Conservation (phyloP, 805 yeast genomes). For the Teunomyces gatunensis region DNA sequence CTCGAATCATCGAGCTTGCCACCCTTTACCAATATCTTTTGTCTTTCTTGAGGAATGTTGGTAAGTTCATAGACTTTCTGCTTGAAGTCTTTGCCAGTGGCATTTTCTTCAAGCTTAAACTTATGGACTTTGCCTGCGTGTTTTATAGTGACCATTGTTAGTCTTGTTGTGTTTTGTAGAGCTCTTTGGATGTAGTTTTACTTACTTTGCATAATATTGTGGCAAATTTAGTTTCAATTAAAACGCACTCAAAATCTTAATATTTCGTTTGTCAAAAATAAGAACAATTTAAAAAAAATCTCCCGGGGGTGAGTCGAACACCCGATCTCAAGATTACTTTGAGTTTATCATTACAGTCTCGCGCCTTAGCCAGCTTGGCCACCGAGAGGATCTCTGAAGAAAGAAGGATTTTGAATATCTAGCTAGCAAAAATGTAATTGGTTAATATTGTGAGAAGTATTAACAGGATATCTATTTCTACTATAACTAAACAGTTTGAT, state of each 20-base stretch:
- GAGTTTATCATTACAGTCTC: constrained; percentile 39
- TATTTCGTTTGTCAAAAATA: background rate
- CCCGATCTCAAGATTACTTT: constrained; percentile 45
- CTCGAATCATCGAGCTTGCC: constrained; percentile 80
- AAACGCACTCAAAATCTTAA: background rate
- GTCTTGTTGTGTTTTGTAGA: constrained; percentile 10
- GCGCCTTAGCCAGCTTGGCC: constrained; percentile 50
- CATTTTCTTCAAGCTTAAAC: constrained; percentile 44
- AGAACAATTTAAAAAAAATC: constrained; percentile 16
- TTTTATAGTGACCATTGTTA: constrained; percentile 21
- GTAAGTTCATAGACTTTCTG: constrained; percentile 68
- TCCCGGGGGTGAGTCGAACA: constrained; percentile 49
- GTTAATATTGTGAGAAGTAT: too few species aligned
- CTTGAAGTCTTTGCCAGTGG: constrained; percentile 64
- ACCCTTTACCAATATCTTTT: constrained; percentile 84
- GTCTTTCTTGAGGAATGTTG: constrained; percentile 82
- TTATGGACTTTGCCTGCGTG: constrained; percentile 44
- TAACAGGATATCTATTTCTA: too few species aligned
- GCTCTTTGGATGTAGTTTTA: constrained; percentile 12
- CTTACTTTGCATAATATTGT: constrained; percentile 10
- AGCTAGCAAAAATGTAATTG: too few species aligned
- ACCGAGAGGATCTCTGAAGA: constrained; percentile 27
- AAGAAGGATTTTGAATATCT: too few species aligned
- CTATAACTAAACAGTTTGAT: too few species aligned
- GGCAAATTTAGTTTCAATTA: background rate